A percentile compares a stretch with the other conserved stretches of the same genome.
phyloP scores from a whole-genome alignment of 371 early-diverging fungal species.

The Mucor saturninus region DNA sequence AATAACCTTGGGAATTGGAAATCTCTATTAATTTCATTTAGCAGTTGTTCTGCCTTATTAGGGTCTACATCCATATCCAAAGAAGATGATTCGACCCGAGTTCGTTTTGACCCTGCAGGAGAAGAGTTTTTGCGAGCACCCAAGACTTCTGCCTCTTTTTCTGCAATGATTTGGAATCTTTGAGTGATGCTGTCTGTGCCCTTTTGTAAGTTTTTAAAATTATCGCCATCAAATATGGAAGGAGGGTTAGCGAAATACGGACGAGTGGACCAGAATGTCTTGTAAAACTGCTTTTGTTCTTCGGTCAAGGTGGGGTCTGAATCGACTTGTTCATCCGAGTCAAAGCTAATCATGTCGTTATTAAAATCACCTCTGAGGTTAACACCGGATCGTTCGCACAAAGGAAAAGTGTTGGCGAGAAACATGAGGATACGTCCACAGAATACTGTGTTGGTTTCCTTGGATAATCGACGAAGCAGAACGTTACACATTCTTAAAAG shows the following conservation, averaged over 20 bases:
- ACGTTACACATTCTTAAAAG: conserved; percentile 86
- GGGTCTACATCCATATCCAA: conserved; percentile 37
- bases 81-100: conserved; percentile 16
- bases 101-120: conserved; percentile 16
- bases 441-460: conserved; percentile 76
- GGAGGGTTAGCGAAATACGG: conserved; percentile 51
- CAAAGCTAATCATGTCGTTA: conserved; percentile 61
- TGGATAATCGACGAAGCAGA: conserved; percentile 78
- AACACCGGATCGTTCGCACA: conserved; percentile 84
- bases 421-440: conserved; percentile 86
- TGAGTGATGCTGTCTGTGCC: conserved; percentile 42
- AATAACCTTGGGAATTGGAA: conserved; percentile 77
- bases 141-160: conserved; percentile 39
- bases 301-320: conserved; percentile 42
- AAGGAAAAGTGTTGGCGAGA: conserved; percentile 78
- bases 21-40: conserved; percentile 45
- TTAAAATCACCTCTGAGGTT: conserved; percentile 86
- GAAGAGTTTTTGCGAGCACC: conserved; percentile 35
- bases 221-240: conserved; percentile 36
- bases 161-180: conserved; percentile 43
- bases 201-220: conserved; percentile 43
- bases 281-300: conserved; percentile 53
- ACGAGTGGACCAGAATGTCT: conserved; percentile 49
- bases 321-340: conserved; percentile 59
- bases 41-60: conserved; percentile 33